A percentile compares a stretch with the other conserved stretches of the same genome.
Conservation (phyloP, 768 basidiomycete species). For the Boletus sp. region DNA sequence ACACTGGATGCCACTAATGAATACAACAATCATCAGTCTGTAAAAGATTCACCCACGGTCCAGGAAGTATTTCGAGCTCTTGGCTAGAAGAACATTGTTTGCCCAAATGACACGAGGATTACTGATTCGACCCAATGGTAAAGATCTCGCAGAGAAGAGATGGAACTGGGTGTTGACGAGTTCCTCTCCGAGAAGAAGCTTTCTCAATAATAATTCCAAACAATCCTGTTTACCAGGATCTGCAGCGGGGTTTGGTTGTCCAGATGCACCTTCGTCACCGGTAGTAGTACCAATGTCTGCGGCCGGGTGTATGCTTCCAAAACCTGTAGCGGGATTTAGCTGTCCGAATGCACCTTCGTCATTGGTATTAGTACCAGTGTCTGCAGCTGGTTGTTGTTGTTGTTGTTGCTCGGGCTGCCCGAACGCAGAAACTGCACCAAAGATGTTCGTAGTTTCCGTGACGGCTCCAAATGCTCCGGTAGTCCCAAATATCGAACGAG, state of each 20-base stretch:
- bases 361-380: slow-evolving; percentile 12
- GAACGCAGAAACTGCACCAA: slow-evolving; percentile 43
- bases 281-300: slow-evolving; percentile 18
- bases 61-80: slow-evolving; percentile 27
- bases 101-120: slow-evolving; percentile 26
- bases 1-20: slow-evolving; percentile 1
- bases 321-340: slow-evolving; percentile 32
- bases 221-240: slow-evolving; percentile 10
- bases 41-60: slow-evolving; percentile 14
- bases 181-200: slow-evolving; percentile 27
- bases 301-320: slow-evolving; percentile 34
- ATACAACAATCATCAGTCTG: background rate
- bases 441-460: slow-evolving; percentile 39
- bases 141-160: slow-evolving; percentile 19
- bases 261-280: no score
- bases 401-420: slow-evolving; percentile 29
- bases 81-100: slow-evolving; percentile 28
- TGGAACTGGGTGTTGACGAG: slow-evolving; percentile 34
- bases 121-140: slow-evolving; percentile 4
- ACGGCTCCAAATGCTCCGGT: slow-evolving; percentile 26
- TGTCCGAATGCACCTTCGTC: slow-evolving; percentile 30
- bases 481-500: slow-evolving; percentile 32
- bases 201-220: slow-evolving; percentile 22
- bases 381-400: slow-evolving; percentile 35
- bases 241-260: background rate